Percentiles rank a stretch among this genome's conserved stretches.
phyloP scores from a whole-genome alignment of 495 filamentous ascomycete species.

The Lophium mytilinum region DNA sequence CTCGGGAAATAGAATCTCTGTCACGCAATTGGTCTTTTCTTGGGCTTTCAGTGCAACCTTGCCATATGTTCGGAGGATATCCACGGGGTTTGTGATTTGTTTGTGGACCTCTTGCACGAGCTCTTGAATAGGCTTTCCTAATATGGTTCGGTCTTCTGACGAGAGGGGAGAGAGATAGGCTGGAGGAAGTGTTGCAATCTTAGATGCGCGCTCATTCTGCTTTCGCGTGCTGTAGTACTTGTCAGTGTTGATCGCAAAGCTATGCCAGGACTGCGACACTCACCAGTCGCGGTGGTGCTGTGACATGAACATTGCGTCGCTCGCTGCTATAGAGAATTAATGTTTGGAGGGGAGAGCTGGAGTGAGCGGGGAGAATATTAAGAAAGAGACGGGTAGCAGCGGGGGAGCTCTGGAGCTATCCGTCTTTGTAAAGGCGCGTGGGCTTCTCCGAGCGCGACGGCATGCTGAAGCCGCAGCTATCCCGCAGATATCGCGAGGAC shows the following conservation, averaged over 20 bases:
- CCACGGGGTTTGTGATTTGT: slow-evolving; percentile 52
- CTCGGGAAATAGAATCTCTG: slow-evolving; percentile 74
- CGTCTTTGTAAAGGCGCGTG: too few relatives aligned
- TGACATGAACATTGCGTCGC: not conserved
- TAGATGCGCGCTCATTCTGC: slow-evolving; percentile 59
- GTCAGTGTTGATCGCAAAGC: slow-evolving; percentile 2
- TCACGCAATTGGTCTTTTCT: slow-evolving; percentile 80
- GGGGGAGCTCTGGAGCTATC: too few relatives aligned
- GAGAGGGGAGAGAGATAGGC: slow-evolving; percentile 60
- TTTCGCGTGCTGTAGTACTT: slow-evolving; percentile 58
- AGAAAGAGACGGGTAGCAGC: too few relatives aligned
- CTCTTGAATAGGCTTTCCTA: slow-evolving; percentile 66
- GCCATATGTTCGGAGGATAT: slow-evolving; percentile 82
- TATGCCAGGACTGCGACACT: slow-evolving; percentile 7
- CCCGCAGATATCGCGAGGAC: slow-evolving; percentile 13
- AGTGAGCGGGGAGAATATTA: not conserved
- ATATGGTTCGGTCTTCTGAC: slow-evolving; percentile 50
- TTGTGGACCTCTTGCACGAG: slow-evolving; percentile 73
- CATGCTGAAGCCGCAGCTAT: too few relatives aligned
- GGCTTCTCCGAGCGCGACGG: too few relatives aligned
- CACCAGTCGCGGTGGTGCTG: slow-evolving; percentile 55
- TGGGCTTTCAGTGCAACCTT: slow-evolving; percentile 83
- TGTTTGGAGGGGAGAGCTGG: not conserved
- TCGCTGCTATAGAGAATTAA: not conserved
- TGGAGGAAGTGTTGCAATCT: slow-evolving; percentile 57